Percentiles rank a stretch among this genome's conserved stretches.
These are phyloP conservation scores for Chondrus crispus DNA, from an alignment of 23 red algal genomes.

Conservation along the genomic window DNA sequence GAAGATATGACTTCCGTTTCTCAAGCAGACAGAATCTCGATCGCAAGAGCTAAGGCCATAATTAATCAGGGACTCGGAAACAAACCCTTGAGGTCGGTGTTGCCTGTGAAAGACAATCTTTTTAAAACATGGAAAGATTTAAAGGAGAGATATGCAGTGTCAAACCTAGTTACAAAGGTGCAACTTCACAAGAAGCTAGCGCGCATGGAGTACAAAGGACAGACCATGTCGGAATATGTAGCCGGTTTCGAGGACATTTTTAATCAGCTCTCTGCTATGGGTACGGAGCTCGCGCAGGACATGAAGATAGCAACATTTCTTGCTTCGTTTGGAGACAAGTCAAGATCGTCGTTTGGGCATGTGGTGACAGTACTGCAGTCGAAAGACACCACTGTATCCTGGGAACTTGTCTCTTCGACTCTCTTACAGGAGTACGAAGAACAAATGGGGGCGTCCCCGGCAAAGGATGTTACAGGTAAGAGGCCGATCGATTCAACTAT, in stretches of 20 bases:
- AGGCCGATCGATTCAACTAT: too few relatives aligned
- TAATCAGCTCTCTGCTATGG: background rate
- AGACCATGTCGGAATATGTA: background rate
- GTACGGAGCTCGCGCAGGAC: background rate
- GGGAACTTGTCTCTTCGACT: background rate
- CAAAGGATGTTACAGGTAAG: too few relatives aligned
- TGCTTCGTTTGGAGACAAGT: background rate
- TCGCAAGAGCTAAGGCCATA: background rate
- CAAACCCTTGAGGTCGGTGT: background rate
- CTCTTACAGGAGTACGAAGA: background rate
- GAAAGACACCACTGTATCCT: too few relatives aligned
- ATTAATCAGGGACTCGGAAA: background rate
- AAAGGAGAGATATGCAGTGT: background rate
- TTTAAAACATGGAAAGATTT: background rate
- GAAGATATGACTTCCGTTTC: too few relatives aligned
- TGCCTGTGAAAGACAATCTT: background rate
- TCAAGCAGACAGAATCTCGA: too few relatives aligned
- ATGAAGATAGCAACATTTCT: background rate
- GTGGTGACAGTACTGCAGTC: background rate
- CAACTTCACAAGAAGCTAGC: background rate
- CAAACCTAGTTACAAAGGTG: slow-evolving; percentile 11
- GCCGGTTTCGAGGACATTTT: background rate
- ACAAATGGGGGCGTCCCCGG: background rate
- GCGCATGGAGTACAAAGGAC: background rate
- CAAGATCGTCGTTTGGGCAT: background rate